These are phyloP conservation scores for Phyllosticta paracitricarpa DNA, from an alignment of 2,329 filamentous ascomycete species.

Conservation along the genomic window DNA sequence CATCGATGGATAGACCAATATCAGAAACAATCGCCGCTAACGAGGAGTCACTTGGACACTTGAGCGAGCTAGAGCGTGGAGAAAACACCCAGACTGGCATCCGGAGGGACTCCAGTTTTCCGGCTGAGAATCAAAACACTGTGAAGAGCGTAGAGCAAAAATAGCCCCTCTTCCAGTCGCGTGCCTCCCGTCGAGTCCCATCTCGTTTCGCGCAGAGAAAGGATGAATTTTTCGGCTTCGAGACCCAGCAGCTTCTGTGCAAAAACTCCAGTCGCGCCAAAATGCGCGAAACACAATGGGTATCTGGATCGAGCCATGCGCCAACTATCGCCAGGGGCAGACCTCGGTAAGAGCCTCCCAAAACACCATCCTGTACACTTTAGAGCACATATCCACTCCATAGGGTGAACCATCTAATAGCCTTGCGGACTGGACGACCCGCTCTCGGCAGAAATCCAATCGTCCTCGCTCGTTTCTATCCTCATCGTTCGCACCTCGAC, in stretches of 20 bases:
- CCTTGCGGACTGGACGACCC: background rate
- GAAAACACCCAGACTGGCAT: background rate
- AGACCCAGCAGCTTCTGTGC: background rate
- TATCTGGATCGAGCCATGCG: background rate
- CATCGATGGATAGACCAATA: too few species aligned
- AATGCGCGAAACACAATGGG: background rate
- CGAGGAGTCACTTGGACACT: background rate
- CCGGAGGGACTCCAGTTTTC: background rate
- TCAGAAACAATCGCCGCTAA: background rate
- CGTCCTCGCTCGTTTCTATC: background rate
- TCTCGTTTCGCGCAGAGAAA: too few species aligned
- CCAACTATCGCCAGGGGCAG: background rate
- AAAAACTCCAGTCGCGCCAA: background rate
- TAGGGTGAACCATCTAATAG: background rate
- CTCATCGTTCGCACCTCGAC: background rate
- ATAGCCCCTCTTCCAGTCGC: too few species aligned
- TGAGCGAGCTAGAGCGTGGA: background rate
- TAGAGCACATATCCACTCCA: background rate
- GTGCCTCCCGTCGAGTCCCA: too few species aligned
- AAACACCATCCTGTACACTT: background rate
- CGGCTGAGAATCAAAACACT: background rate
- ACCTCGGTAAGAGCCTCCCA: background rate
- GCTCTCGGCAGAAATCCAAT: background rate
- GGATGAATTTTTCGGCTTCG: too few species aligned
- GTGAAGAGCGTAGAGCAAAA: too few species aligned